Conservation (phyloP, 2,329 filamentous ascomycete genomes). For the Hypomyces rosellus region DNA sequence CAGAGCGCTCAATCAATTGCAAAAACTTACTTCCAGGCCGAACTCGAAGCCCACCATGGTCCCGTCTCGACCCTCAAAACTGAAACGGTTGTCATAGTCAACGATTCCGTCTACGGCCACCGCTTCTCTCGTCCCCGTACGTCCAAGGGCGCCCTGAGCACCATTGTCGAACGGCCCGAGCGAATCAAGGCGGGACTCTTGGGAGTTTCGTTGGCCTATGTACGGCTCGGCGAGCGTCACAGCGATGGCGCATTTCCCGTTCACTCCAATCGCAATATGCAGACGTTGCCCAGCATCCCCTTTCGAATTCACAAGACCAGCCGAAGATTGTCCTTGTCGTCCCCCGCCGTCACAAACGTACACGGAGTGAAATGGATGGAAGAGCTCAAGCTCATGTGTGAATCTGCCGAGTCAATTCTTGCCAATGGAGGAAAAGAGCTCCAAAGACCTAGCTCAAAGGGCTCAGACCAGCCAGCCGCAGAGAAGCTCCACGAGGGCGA, state of each 20-base stretch:
- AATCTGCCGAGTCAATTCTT: slow-evolving; percentile 69
- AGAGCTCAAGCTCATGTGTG: slow-evolving; percentile 79
- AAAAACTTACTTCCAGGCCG: slow-evolving; percentile 60
- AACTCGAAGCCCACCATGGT: slow-evolving; percentile 58
- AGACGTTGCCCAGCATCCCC: slow-evolving; percentile 54
- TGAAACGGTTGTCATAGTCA: slow-evolving; percentile 75
- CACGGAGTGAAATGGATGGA: slow-evolving; percentile 93
- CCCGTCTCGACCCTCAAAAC: slow-evolving; percentile 33
- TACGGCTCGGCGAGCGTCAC: slow-evolving; percentile 79
- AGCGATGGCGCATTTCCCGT: slow-evolving; percentile 62
- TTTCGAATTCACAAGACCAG: slow-evolving; percentile 82
- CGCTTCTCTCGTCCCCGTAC: slow-evolving; percentile 79
- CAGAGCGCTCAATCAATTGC: slow-evolving; percentile 54
- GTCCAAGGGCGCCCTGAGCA: slow-evolving; percentile 61
- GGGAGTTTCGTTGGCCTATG: slow-evolving; percentile 81
- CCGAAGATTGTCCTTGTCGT: slow-evolving; percentile 63
- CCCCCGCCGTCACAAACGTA: slow-evolving; percentile 78
- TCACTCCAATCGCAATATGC: slow-evolving; percentile 53
- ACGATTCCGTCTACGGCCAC: slow-evolving; percentile 94
- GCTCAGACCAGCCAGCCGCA: slow-evolving; percentile 37
- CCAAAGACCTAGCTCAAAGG: slow-evolving; percentile 56
- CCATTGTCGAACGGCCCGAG: slow-evolving; percentile 91
- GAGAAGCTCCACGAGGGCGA: slow-evolving; percentile 77
- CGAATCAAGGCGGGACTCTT: slow-evolving; percentile 77
- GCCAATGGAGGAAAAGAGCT: slow-evolving; percentile 74